A percentile compares a stretch with the other conserved stretches of the same genome.
phyloP scores from a whole-genome alignment of 2,329 filamentous ascomycete species.

The Macroventuria anomochaeta region DNA sequence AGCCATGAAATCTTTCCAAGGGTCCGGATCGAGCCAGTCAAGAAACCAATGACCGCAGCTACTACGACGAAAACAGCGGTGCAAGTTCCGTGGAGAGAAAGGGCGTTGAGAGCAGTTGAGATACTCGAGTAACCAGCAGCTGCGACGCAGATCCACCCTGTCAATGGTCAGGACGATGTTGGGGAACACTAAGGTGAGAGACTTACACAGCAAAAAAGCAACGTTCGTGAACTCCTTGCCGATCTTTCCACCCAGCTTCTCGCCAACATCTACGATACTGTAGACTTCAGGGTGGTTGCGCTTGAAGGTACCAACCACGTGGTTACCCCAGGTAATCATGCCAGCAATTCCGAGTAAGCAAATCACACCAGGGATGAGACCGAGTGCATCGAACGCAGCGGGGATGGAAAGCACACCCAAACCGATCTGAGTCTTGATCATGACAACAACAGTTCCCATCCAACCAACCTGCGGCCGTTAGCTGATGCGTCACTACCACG shows the following conservation, averaged over 20 bases:
- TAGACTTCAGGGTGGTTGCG: conserved; percentile 61
- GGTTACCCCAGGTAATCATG: conserved; percentile 57
- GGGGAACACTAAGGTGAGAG: too few relatives aligned
- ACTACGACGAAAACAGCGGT: conserved; percentile 61
- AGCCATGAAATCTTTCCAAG: conserved; percentile 65
- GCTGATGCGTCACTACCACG: too few relatives aligned
- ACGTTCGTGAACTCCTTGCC: conserved; percentile 55
- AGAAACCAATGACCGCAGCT: conserved; percentile 55
- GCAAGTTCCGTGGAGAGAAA: conserved; percentile 64
- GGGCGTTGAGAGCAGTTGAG: conserved; percentile 64
- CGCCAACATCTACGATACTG: conserved; percentile 62
- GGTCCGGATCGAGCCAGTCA: conserved; percentile 61
- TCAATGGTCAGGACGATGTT: conserved; percentile 39
- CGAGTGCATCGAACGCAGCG: conserved; percentile 51
- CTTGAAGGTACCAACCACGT: conserved; percentile 59
- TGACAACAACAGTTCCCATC: conserved; percentile 25
- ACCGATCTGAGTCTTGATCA: conserved; percentile 31
- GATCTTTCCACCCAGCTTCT: conserved; percentile 58
- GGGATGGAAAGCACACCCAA: conserved; percentile 56
- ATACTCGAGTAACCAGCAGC: conserved; percentile 65
- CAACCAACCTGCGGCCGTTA: conserved; percentile 19
- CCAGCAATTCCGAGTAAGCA: conserved; percentile 47
- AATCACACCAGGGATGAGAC: conserved; percentile 56
- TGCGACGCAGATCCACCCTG: conserved; percentile 21
- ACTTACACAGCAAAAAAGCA: conserved; percentile 34